A percentile compares a stretch with the other conserved stretches of the same genome.
These are phyloP conservation scores for Solidago caesia DNA, from an alignment of 129 eudicot genomes.

Conservation along the genomic window DNA sequence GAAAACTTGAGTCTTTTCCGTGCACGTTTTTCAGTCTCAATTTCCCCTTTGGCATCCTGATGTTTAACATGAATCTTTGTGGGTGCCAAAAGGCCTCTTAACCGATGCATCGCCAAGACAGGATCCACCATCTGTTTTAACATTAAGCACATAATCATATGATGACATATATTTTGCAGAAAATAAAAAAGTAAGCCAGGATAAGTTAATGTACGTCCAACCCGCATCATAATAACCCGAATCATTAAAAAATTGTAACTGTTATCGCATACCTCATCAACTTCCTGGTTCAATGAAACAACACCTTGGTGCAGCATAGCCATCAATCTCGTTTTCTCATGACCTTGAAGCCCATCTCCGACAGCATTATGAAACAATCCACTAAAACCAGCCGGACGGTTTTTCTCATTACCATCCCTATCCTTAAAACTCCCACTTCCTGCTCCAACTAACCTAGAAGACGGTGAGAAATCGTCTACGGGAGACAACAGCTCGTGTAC, in stretches of 20 bases:
- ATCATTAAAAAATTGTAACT: neutral
- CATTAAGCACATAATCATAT: constrained; percentile 3
- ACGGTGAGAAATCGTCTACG: constrained; percentile 40
- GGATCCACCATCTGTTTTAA: constrained; percentile 53
- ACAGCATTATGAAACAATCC: constrained; percentile 45
- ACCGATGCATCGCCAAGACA: constrained; percentile 40
- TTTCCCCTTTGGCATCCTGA: constrained; percentile 24
- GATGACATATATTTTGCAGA: neutral
- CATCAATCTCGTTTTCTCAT: constrained; percentile 48
- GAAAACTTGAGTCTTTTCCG: constrained; percentile 50
- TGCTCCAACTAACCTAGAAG: constrained; percentile 30
- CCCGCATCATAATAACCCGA: neutral
- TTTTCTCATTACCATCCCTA: constrained; percentile 23
- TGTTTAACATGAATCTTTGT: constrained; percentile 23
- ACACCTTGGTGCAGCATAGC: constrained; percentile 55
- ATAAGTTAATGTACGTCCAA: neutral
- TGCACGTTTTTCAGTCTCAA: constrained; percentile 31
- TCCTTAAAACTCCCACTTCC: constrained; percentile 13
- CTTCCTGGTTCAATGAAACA: constrained; percentile 49
- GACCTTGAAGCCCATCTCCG: constrained; percentile 44
- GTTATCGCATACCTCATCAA: constrained; percentile 58
- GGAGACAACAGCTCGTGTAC: constrained; percentile 43
- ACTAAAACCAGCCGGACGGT: constrained; percentile 16
- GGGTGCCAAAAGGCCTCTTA: constrained; percentile 36
- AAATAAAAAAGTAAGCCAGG: neutral